Conservation (phyloP, 345 rosid species). For the Salix udensis region DNA sequence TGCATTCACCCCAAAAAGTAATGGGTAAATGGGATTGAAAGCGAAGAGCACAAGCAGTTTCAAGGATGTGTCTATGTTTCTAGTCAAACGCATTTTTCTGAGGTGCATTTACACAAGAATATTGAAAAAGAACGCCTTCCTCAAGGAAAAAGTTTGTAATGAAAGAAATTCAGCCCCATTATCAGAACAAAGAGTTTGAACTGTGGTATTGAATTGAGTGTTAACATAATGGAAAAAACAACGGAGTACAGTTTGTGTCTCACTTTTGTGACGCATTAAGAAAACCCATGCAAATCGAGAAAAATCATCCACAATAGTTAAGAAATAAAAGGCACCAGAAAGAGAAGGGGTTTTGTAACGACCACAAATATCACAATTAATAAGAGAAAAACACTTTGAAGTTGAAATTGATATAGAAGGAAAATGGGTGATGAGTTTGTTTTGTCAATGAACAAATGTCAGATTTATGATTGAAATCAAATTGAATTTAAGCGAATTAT, state of each 20-base stretch:
- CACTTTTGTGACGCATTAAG: neutral
- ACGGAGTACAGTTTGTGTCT: neutral
- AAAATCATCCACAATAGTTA: neutral
- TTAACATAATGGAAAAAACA: neutral
- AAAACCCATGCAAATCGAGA: neutral
- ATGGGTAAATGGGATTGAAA: no score
- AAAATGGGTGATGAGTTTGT: no score
- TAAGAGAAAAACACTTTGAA: no score
- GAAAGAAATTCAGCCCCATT: neutral
- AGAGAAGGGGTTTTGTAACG: neutral
- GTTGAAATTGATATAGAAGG: no score
- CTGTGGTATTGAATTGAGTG: neutral
- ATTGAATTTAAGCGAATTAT: no score
- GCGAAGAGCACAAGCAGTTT: neutral
- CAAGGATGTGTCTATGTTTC: neutral
- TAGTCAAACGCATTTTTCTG: neutral
- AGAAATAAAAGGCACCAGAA: neutral
- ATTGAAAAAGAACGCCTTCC: neutral
- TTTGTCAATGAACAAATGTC: no score
- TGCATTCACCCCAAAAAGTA: neutral
- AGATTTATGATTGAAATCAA: no score
- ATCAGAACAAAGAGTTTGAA: neutral
- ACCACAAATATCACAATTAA: neutral
- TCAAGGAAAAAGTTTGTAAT: neutral
- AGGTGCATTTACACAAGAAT: neutral